Evolutionary conservation across 2,329 filamentous ascomycete genomes (phyloP).

Genomic region (Claviceps quebecensis): DNA sequence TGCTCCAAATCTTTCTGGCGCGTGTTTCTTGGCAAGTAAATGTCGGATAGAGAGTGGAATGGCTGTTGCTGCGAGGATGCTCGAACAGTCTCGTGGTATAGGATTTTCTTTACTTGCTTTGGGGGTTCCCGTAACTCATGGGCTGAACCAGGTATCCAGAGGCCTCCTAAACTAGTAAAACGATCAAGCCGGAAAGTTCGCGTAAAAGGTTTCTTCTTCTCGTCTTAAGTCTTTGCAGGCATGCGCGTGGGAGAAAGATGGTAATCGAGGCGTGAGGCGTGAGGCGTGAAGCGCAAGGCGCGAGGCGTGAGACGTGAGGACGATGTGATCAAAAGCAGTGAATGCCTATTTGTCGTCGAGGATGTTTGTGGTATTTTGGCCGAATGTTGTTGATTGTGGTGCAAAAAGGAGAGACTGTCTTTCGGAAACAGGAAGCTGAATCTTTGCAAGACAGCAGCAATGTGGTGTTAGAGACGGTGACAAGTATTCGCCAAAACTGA

Average conservation of each 20-base stretch:
- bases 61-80: neutral
- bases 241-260: neutral
- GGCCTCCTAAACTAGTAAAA: neutral
- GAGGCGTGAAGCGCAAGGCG: neutral
- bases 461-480: neutral
- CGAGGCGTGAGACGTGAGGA: neutral
- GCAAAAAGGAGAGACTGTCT: neutral
- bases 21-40: neutral
- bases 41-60: neutral
- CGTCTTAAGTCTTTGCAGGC: neutral
- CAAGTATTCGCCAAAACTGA: neutral
- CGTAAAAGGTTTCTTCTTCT: neutral
- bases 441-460: neutral
- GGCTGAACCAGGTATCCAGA: neutral
- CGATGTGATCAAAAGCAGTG: no score
- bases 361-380: neutral
- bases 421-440: neutral
- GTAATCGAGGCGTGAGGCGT: neutral
- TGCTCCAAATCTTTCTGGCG: neutral
- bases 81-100: neutral
- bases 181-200: neutral
- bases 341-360: neutral
- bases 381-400: neutral
- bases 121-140: conserved; percentile 1
- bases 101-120: conserved; percentile 2